These are phyloP conservation scores for Agastache rugosa DNA, from an alignment of 257 asterid genomes.

Conservation along the genomic window DNA sequence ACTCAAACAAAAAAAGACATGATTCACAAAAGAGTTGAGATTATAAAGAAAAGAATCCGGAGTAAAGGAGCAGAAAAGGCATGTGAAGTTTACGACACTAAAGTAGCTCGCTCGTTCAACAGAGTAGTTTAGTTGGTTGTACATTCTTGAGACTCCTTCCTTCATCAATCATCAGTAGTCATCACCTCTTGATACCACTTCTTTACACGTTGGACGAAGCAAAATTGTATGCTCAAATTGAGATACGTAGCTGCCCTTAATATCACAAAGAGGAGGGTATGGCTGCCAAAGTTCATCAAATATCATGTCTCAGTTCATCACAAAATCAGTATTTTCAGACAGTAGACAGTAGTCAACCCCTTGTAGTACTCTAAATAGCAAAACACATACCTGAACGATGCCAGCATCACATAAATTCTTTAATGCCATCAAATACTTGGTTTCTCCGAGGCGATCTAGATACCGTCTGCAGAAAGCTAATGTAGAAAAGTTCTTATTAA, in stretches of 20 bases:
- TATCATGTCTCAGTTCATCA: slow-evolving; percentile 10
- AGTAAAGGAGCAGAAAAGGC: background rate
- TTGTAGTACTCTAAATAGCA: background rate
- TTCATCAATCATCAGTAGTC: slow-evolving; percentile 64
- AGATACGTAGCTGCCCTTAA: slow-evolving; percentile 90
- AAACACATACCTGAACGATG: slow-evolving; percentile 75
- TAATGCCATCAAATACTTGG: slow-evolving; percentile 92
- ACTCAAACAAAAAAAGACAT: no score
- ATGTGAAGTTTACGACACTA: background rate
- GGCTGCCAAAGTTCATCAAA: slow-evolving; percentile 61
- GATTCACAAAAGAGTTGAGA: background rate
- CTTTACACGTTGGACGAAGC: slow-evolving; percentile 99
- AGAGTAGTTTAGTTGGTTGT: slow-evolving; percentile 14
- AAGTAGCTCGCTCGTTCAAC: background rate
- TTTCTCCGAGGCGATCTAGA: slow-evolving; percentile 92
- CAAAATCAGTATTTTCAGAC: background rate
- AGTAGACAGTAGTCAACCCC: background rate
- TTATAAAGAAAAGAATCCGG: background rate
- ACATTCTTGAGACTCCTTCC: background rate
- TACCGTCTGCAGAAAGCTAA: slow-evolving; percentile 97
- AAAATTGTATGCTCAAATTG: slow-evolving; percentile 96
- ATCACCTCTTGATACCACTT: slow-evolving; percentile 94
- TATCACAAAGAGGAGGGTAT: slow-evolving; percentile 93
- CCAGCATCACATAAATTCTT: slow-evolving; percentile 97
- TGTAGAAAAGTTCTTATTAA: slow-evolving; percentile 87